A percentile compares a stretch with the other conserved stretches of the same genome.
phyloP scores from a whole-genome alignment of 2,329 filamentous ascomycete species.

The Fusarium globosum region DNA sequence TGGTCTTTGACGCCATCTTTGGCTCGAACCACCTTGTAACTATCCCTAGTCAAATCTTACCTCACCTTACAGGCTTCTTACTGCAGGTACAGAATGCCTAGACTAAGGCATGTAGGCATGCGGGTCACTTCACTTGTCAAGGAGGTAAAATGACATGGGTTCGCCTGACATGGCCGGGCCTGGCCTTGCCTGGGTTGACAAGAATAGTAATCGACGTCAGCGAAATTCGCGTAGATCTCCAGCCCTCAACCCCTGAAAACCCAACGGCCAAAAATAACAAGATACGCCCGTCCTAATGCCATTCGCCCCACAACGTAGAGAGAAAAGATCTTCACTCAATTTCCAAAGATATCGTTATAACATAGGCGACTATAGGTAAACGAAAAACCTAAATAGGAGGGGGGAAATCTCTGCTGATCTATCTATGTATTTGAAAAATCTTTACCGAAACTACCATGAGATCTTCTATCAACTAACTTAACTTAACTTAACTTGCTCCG shows the following conservation, averaged over 20 bases:
- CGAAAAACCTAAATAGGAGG: not conserved
- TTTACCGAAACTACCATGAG: not conserved
- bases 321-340: slow-evolving; percentile 13
- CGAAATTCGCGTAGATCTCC: slow-evolving; percentile 33
- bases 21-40: slow-evolving; percentile 37
- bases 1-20: slow-evolving; percentile 35
- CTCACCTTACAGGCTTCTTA: slow-evolving; percentile 10
- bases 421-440: not conserved
- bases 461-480: not conserved
- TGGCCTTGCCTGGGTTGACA: slow-evolving; percentile 4
- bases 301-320: slow-evolving; percentile 9
- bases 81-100: slow-evolving; percentile 28
- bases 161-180: not conserved
- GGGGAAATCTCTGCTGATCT: not conserved
- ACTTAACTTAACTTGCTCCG: not conserved
- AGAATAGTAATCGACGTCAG: slow-evolving; percentile 42
- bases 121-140: slow-evolving; percentile 22
- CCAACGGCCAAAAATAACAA: slow-evolving; percentile 22
- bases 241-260: slow-evolving; percentile 20
- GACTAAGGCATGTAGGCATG: not conserved
- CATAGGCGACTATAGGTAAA: not conserved
- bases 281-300: slow-evolving; percentile 22
- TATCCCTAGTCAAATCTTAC: slow-evolving; percentile 37
- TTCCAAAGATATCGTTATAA: not conserved
- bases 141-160: slow-evolving; percentile 14